Conservation (phyloP, 352 stramenopile species). For the Pythium aristosporum region DNA sequence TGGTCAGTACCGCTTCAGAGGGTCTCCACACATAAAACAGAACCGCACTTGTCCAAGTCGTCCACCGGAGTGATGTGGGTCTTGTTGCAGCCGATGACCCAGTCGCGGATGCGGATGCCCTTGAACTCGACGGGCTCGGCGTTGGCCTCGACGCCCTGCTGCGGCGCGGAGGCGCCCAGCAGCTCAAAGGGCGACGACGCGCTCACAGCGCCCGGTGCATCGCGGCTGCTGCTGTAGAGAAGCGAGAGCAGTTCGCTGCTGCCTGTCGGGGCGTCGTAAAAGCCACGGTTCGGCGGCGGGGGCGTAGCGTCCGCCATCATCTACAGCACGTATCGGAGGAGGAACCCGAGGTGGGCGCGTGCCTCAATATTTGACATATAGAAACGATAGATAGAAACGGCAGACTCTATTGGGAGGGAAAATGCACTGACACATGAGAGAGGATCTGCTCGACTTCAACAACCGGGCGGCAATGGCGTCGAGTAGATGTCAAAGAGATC, state of each 20-base stretch:
- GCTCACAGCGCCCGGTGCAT: conserved; percentile 2
- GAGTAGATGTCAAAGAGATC: conserved; percentile 40
- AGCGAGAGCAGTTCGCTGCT: conserved; percentile 46
- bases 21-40: neutral
- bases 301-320: conserved; percentile 5
- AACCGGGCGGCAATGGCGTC: conserved; percentile 3
- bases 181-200: conserved; percentile 32
- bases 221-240: conserved; percentile 34
- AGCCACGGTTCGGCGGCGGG: conserved; percentile 30
- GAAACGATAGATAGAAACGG: conserved; percentile 8
- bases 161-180: conserved; percentile 48
- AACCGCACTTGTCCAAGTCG: conserved; percentile 53
- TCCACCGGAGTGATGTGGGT: conserved; percentile 82
- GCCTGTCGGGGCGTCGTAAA: conserved; percentile 52
- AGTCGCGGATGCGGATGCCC: conserved; percentile 57
- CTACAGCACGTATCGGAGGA: too few species aligned
- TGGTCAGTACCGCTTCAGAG: conserved; percentile 2
- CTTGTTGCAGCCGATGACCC: conserved; percentile 78
- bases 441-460: conserved; percentile 10
- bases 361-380: conserved; percentile 11
- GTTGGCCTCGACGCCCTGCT: conserved; percentile 37
- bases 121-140: conserved; percentile 69
- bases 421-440: neutral
- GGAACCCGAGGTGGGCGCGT: neutral
- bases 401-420: neutral